Evolutionary conservation across 495 filamentous ascomycete genomes (phyloP), one percentile per base, ranked within the genome.

Genomic region (Aspergillus nanangensis): DNA sequence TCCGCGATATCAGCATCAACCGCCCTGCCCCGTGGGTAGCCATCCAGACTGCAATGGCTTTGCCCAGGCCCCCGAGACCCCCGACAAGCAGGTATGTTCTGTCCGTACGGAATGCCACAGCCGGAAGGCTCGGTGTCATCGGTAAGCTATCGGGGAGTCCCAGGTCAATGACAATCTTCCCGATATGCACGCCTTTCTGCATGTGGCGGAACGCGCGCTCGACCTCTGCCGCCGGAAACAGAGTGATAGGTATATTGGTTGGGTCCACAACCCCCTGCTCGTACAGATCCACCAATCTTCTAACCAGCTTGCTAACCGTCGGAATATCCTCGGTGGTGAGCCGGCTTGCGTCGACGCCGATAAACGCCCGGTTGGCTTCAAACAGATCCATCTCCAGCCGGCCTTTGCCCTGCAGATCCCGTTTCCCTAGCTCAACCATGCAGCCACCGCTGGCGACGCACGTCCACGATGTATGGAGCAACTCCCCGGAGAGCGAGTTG

Each of bases 21-120:
- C 74, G 60, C 17, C 66, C 62, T 5, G 81, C 83, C 4, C 80
- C 80, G 22, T 71, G 66, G 19, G 66, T 53, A 3, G 74, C 76
- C 76, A 87, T 79, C 76, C 76, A 82, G 0, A 58, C 64, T 0
- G 79, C 57, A 38, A 86, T 63, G 19, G 74, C 65, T 38, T 74
- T 63, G 8, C 82, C 82, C 1, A 87, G 60, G 25, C 81, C 83
- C 13, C 82, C 82, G 1, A 76, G 46, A 3, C 73, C 74, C 15
- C 75, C 76, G 4, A 68, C 52, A 11, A 78, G 59, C 0, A 79
- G 56, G 36, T 76, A 75, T 0, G 57, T 50, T 1, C 31, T 55
- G 33, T 69, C 48, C 1, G 32, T 1, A 14, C 32, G 40, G 40
- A 55, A 44, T 1, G 1, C 4, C 9, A 29, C 8, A 1, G 11